Base-by-base conservation (phyloP, 208 protist species). In the Leishmania tarentolae region DNA sequence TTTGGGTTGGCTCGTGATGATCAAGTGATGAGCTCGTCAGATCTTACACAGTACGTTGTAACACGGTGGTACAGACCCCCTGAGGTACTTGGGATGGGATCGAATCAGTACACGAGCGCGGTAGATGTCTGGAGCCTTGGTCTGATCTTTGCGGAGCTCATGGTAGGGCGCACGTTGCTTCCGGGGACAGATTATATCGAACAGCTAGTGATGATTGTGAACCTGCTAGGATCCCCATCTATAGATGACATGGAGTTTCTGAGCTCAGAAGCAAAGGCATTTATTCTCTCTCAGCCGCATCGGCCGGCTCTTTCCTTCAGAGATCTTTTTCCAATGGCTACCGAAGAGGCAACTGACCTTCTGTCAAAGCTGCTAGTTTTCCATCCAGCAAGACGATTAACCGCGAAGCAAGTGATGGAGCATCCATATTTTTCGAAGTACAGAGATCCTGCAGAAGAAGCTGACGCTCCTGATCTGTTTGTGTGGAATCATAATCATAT, bases 61-160 rank as follows among this genome's bases (percentile, higher is more conserved):
- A 99, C 98, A 11, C 89, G 99, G 5, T 99, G 99, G 99, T 99
- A 99, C 85, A 91, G 99, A 47, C 98, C 99, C n/a, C 99, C 99
- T 28, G 99, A 99, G 85, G 91, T 99, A 35, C 94, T 99, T 61
- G 93, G 90, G 11, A 95, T 96, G 90, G 90, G 90, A 53, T 88
- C 90, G 24, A 87, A 87, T 70, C 89, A 92, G 74, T 99, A 99
- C 87, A 99, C 97, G 1, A 98, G 93, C 47, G 91, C 98, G 11
- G 98, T 99, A 31, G 98, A 99, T 89, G 90, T 99, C 63, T 99
- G 98, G 98, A 99, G 97, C 52, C 79, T 97, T 37, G 99, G 98
- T 13, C 98, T 99, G 78, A 99, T 99, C 56, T 96, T 99, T 74
- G 99, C 98, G 1, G 99, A 99, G 88, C 90, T 99, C 17, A 88